Evolutionary conservation across 768 basidiomycete genomes (phyloP), one percentile per base, ranked within the genome.

Genomic region (Cyclocybe aegerita): DNA sequence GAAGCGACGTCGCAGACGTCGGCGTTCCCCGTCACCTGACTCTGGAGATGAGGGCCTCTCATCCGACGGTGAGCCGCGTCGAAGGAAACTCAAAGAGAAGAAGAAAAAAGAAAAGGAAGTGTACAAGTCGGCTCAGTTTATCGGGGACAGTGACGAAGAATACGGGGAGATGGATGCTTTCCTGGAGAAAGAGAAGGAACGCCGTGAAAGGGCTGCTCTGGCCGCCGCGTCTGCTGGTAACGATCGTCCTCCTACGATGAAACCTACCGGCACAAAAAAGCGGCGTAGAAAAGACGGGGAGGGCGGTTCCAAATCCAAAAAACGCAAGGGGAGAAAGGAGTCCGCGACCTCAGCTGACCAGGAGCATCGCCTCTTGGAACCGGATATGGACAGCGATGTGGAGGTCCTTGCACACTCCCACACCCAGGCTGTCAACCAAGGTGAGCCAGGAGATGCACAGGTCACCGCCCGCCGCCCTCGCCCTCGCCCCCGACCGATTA

Each of bases 51-150:
- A 75, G 41, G 67, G 48, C 6, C 70, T 66, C 9, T 64, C 65
- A 2, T 65, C 61, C 38, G 69, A 64, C 17, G 70, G 70, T 15
- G 70, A 68, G 58, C 65, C 71, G 56, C 69, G 60, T 61, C 64
- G 65, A 49, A 82, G 76, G 65, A 83, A 79, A 66, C 75, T 72
- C 58, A 85, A 81, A 63, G 88, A 89, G 64, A 80, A 81, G 64
- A 79, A 84, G 70, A 73, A 70, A 48, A 89, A 88, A 53, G 74
- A 78, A 52, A 74, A 74, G 55, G 70, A 72, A 50, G 54, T 74
- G 52, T 94, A 90, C 76, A 93, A 93, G 66, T 90, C 88, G 6
- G 92, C 91, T 8, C 87, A 91, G 65, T 90, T 95, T 65, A 93
- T 96, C 64, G 85, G 89, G 62, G 93, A 97, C 69, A 92, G 90